Evolutionary conservation across 352 stramenopile genomes (phyloP).

Genomic region (Phytopythium boreale): DNA sequence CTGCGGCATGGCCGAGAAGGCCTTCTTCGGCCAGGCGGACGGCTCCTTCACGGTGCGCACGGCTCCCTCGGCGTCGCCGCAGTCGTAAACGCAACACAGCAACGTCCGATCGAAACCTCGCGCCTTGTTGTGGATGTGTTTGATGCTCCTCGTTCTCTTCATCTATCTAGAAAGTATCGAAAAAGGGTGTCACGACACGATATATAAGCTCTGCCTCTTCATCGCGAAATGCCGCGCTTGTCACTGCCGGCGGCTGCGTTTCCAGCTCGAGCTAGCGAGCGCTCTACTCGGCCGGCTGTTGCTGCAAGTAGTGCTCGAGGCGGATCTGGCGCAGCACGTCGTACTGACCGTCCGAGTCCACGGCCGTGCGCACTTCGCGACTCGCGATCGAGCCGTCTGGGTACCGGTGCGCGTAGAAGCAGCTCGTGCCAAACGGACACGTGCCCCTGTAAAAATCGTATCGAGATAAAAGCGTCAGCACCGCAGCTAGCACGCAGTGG

Average conservation of each 20-base stretch:
- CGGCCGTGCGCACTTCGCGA: conserved; percentile 65
- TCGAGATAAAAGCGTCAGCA: background rate
- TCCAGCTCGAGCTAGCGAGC: too few relatives aligned
- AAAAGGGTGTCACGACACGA: background rate
- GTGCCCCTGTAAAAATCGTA: conserved; percentile 31
- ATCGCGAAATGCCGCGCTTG: background rate
- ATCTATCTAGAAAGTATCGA: conserved; percentile 1
- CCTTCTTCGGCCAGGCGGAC: conserved; percentile 85
- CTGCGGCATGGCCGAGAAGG: conserved; percentile 86
- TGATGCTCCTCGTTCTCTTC: background rate
- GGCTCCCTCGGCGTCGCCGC: conserved; percentile 5
- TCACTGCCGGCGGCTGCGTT: background rate
- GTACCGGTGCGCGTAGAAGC: conserved; percentile 83
- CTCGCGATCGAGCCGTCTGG: conserved; percentile 54
- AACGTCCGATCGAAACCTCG: conserved; percentile 8
- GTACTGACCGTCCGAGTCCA: conserved; percentile 73
- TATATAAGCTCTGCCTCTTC: background rate
- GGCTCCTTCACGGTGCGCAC: conserved; percentile 72
- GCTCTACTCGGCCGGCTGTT: background rate
- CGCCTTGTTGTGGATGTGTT: background rate
- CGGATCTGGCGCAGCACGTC: conserved; percentile 71
- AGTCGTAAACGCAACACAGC: conserved; percentile 11
- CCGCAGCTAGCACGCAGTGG: background rate
- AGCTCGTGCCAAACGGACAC: conserved; percentile 86
- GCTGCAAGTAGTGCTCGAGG: conserved; percentile 64